A percentile compares a stretch with the other conserved stretches of the same genome.
Evolutionary conservation across 139 green algal species (phyloP).

Genomic region (Auxenochlorella protothecoides): DNA sequence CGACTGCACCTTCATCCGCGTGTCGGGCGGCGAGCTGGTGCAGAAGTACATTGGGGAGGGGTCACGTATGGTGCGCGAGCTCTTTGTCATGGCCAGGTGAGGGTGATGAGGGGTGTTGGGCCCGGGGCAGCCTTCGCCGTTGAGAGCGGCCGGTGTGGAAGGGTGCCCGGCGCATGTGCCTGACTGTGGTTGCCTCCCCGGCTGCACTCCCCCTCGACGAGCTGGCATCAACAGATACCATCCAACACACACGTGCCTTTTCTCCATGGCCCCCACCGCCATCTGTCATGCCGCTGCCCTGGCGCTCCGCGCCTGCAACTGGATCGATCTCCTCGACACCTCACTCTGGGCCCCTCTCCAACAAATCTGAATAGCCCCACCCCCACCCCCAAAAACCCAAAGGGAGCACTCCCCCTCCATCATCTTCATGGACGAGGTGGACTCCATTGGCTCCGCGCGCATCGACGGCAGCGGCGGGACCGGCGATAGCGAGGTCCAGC

Average conservation of each 20-base stretch:
- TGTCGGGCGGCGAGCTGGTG: constrained; percentile 92
- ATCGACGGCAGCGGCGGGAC: constrained; percentile 69
- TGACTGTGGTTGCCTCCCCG: no score
- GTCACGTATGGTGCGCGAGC: constrained; percentile 96
- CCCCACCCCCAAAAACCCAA: background rate
- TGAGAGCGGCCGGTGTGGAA: no score
- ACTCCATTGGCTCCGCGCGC: constrained; percentile 91
- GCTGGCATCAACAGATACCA: background rate
- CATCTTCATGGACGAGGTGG: constrained; percentile 99
- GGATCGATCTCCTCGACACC: no score
- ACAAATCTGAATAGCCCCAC: no score
- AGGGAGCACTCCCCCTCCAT: constrained; percentile 92
- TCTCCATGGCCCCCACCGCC: background rate
- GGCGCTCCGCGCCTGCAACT: no score
- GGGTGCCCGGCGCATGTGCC: no score
- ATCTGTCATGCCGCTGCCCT: background rate
- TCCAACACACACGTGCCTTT: background rate
- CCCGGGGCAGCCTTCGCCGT: no score
- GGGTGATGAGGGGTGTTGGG: background rate
- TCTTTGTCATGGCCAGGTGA: constrained; percentile 97
- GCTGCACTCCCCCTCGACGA: no score
- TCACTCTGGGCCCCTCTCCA: no score
- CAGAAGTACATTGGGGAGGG: constrained; percentile 99
- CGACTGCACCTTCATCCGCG: constrained; percentile 99
- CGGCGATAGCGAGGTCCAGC: constrained; percentile 96